phyloP scores from a whole-genome alignment of 2,329 filamentous ascomycete genomes.

The Alternaria burnsii region DNA sequence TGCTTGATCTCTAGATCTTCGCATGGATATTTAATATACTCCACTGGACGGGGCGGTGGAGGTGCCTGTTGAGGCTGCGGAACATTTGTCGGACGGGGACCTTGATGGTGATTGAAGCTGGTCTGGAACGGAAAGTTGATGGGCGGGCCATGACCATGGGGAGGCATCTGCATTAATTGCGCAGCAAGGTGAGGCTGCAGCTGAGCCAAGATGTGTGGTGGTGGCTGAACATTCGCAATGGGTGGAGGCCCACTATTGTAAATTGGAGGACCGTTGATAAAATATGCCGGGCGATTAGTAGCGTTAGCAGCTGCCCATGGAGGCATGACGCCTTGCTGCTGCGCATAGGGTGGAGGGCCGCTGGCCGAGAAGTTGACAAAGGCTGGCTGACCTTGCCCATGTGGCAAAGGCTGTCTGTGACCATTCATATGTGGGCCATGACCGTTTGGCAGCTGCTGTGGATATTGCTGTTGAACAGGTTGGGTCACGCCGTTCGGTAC shows the following conservation, averaged over 20 bases:
- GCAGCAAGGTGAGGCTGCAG: constrained; percentile 35
- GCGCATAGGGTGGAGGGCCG: constrained; percentile 68
- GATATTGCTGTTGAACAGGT: constrained; percentile 25
- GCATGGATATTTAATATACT: constrained; percentile 89
- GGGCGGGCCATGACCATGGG: constrained; percentile 28
- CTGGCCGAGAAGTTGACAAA: constrained; percentile 62
- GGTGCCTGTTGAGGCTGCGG: constrained; percentile 61
- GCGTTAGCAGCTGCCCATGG: constrained; percentile 13
- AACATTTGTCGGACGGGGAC: constrained; percentile 47
- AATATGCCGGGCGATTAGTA: constrained; percentile 13
- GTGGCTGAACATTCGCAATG: constrained; percentile 7
- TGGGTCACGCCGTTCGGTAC: constrained; percentile 47
- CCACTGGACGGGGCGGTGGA: constrained; percentile 53
- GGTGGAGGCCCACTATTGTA: constrained; percentile 16
- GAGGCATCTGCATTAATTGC: constrained; percentile 28
- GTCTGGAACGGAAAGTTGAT: constrained; percentile 39
- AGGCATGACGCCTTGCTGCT: constrained; percentile 66
- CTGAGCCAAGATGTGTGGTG: constrained; percentile 19
- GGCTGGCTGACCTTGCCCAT: constrained; percentile 47
- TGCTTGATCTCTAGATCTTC: constrained; percentile 87
- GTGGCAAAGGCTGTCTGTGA: constrained; percentile 21
- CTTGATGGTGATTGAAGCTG: constrained; percentile 56
- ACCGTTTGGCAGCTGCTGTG: constrained; percentile 30
- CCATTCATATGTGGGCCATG: constrained; percentile 33
- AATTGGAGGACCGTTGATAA: constrained; percentile 10